phyloP scores from a whole-genome alignment of 2,329 filamentous ascomycete species.

The Phoma herbarum region DNA sequence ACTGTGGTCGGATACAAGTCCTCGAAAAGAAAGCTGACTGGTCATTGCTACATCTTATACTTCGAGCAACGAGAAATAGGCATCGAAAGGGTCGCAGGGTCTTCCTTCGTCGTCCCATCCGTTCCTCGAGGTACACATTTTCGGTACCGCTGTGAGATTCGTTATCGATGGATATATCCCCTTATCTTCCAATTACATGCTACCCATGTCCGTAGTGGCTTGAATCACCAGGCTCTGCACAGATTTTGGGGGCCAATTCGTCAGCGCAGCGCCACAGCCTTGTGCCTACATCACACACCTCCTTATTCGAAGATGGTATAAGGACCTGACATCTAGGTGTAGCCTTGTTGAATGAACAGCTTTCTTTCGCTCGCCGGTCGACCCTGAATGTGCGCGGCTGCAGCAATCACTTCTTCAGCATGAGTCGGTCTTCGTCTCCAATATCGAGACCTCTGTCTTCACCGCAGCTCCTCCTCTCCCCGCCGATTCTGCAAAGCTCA shows the following conservation, averaged over 20 bases:
- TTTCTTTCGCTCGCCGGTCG: too few species aligned
- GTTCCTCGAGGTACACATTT: neutral
- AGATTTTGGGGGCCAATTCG: neutral
- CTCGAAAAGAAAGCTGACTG: too few species aligned
- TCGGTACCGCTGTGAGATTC: too few species aligned
- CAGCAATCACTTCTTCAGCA: neutral
- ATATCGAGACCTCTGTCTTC: neutral
- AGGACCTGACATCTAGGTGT: neutral
- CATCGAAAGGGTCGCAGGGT: too few species aligned
- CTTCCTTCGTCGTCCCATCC: too few species aligned
- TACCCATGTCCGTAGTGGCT: neutral
- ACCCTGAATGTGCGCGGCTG: neutral
- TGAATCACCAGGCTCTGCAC: neutral
- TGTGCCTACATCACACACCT: neutral
- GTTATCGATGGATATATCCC: too few species aligned
- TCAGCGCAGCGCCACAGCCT: neutral
- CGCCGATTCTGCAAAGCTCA: neutral
- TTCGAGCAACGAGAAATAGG: too few species aligned
- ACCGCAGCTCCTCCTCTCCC: neutral
- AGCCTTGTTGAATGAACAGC: neutral
- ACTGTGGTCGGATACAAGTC: too few species aligned
- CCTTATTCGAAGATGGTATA: neutral
- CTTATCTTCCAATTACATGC: too few species aligned
- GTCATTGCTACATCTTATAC: too few species aligned
- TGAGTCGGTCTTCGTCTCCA: neutral